phyloP scores from a whole-genome alignment of 805 yeast genomes.

The Cyberlindnera euphorbiae region DNA sequence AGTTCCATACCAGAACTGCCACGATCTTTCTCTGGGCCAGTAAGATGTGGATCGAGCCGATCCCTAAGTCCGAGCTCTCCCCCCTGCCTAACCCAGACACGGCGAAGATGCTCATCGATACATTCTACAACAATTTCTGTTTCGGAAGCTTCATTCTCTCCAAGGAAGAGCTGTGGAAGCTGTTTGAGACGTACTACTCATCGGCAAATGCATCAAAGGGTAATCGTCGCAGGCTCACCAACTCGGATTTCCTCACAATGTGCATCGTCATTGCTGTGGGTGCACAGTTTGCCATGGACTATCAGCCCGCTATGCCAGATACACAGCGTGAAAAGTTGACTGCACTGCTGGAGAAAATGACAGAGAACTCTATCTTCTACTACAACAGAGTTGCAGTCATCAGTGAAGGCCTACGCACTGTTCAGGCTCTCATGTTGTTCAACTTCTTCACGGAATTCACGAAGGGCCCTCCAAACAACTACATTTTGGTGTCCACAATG shows the following conservation, averaged over 20 bases:
- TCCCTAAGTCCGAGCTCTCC: conserved; percentile 21
- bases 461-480: conserved; percentile 38
- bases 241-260: conserved; percentile 32
- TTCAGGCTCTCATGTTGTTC: conserved; percentile 49
- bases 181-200: conserved; percentile 20
- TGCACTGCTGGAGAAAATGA: conserved; percentile 27
- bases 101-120: conserved; percentile 15
- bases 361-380: conserved; percentile 43
- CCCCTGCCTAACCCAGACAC: conserved; percentile 30
- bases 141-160: conserved; percentile 11
- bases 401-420: conserved; percentile 46
- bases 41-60: conserved; percentile 32
- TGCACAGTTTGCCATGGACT: conserved; percentile 6
- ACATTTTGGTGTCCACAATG: conserved; percentile 39
- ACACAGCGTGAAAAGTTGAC: conserved; percentile 8
- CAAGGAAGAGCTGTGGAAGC: conserved; percentile 13
- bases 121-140: conserved; percentile 10
- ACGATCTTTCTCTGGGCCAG: conserved; percentile 19
- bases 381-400: conserved; percentile 45
- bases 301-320: neutral
- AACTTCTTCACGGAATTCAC: conserved; percentile 32
- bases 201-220: conserved; percentile 5
- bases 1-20: conserved; percentile 19
- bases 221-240: conserved; percentile 11
- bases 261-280: conserved; percentile 26